Evolutionary conservation across 1,139 yeast genomes (phyloP).

Genomic region (Sugiyamaella xylanicola): DNA sequence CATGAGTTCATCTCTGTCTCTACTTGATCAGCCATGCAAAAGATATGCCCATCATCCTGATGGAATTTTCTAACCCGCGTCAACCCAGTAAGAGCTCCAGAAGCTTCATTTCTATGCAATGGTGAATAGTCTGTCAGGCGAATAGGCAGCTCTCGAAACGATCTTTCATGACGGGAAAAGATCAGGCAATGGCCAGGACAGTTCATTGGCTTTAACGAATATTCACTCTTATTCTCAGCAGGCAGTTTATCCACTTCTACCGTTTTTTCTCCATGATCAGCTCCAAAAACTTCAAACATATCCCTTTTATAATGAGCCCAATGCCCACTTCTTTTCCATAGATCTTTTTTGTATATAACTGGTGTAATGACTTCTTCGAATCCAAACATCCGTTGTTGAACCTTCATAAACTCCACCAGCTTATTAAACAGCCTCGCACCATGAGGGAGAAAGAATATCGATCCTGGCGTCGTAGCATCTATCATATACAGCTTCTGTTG

Average conservation of each 20-base stretch:
- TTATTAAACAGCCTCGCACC: constrained; percentile 86
- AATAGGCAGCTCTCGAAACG: constrained; percentile 87
- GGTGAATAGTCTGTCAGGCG: constrained; percentile 92
- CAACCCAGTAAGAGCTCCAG: constrained; percentile 92
- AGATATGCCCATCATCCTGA: constrained; percentile 98
- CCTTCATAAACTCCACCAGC: constrained; percentile 76
- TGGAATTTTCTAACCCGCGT: constrained; percentile 96
- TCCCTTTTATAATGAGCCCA: constrained; percentile 95
- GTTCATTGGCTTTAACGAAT: constrained; percentile 95
- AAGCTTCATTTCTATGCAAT: constrained; percentile 90
- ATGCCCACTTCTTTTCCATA: constrained; percentile 94
- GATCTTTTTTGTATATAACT: constrained; percentile 74
- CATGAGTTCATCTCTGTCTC: constrained; percentile 75
- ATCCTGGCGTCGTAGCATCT: constrained; percentile 83
- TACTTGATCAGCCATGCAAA: constrained; percentile 83
- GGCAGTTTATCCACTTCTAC: constrained; percentile 33
- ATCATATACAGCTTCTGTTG: constrained; percentile 73
- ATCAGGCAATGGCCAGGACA: constrained; percentile 97
- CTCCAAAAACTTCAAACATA: constrained; percentile 72
- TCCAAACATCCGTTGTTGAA: constrained; percentile 79
- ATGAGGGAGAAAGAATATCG: constrained; percentile 85
- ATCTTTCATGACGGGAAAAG: constrained; percentile 77
- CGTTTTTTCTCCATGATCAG: constrained; percentile 33
- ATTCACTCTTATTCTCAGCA: constrained; percentile 54
- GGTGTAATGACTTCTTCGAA: constrained; percentile 95